Conservation (phyloP, 1,139 yeast species). For the Scheffersomyces lignicola region DNA sequence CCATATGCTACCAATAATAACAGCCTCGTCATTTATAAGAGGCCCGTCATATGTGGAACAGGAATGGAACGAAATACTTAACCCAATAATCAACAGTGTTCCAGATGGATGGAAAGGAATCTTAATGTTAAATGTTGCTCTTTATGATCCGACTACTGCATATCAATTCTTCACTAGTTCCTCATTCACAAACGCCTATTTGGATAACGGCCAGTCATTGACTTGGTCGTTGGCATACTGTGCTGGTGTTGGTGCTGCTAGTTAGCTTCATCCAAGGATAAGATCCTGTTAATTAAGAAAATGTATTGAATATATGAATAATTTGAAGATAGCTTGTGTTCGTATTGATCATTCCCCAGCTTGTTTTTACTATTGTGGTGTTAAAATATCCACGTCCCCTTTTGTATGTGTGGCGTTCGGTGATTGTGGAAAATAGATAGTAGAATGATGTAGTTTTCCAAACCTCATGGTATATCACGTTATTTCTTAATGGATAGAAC, state of each 20-base stretch:
- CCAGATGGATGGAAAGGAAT: constrained; percentile 51
- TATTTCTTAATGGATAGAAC: too few species aligned
- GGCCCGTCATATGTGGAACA: constrained; percentile 36
- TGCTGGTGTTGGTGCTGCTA: constrained; percentile 34
- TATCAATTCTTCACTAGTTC: constrained; percentile 41
- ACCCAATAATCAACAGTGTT: constrained; percentile 30
- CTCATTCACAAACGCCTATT: constrained; percentile 38
- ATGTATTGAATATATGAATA: too few species aligned
- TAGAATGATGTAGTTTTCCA: too few species aligned
- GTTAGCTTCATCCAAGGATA: too few species aligned
- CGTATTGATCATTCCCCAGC: too few species aligned
- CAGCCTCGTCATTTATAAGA: constrained; percentile 41
- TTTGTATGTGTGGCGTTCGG: too few species aligned
- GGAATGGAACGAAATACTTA: constrained; percentile 44
- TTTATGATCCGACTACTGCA: constrained; percentile 35
- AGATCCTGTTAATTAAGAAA: too few species aligned
- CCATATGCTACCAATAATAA: constrained; percentile 49
- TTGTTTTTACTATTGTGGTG: too few species aligned
- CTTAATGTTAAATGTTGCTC: constrained; percentile 39
- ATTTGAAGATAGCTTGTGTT: too few species aligned
- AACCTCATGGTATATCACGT: too few species aligned
- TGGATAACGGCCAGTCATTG: constrained; percentile 47
- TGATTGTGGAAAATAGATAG: too few species aligned
- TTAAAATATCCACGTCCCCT: too few species aligned
- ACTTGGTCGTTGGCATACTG: constrained; percentile 47